Percentiles rank a stretch among this genome's conserved stretches.
phyloP scores from a whole-genome alignment of 768 basidiomycete species.

The Tylopilus intermedius region DNA sequence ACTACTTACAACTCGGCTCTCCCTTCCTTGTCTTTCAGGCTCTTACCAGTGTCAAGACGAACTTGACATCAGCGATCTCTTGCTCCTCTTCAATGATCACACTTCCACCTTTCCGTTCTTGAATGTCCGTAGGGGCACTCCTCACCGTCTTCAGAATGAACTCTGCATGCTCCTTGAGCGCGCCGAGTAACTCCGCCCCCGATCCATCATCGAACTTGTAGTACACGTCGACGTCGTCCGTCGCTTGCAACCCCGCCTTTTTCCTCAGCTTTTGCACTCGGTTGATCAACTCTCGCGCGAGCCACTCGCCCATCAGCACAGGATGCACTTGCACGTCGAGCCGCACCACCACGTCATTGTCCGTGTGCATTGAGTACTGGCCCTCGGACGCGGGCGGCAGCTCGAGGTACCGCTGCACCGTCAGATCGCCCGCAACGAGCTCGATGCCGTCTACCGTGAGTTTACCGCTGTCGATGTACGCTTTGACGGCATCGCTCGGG shows the following conservation, averaged over 20 bases:
- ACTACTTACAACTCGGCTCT: not conserved
- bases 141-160: slow-evolving; percentile 72
- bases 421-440: slow-evolving; percentile 84
- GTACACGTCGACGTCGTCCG: slow-evolving; percentile 88
- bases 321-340: slow-evolving; percentile 86
- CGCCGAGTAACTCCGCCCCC: slow-evolving; percentile 58
- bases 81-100: slow-evolving; percentile 82
- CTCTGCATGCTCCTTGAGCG: slow-evolving; percentile 62
- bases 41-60: slow-evolving; percentile 61
- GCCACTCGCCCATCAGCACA: slow-evolving; percentile 82
- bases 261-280: slow-evolving; percentile 94
- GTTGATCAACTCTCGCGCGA: slow-evolving; percentile 85
- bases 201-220: slow-evolving; percentile 71
- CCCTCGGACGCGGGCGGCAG: slow-evolving; percentile 54
- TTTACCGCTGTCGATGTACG: slow-evolving; percentile 67
- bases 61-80: slow-evolving; percentile 76
- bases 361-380: slow-evolving; percentile 78
- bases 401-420: slow-evolving; percentile 88
- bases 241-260: slow-evolving; percentile 91
- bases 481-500: slow-evolving; percentile 77
- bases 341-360: slow-evolving; percentile 91
- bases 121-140: slow-evolving; percentile 58
- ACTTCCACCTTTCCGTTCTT: slow-evolving; percentile 44
- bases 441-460: slow-evolving; percentile 86
- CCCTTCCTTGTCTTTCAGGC: slow-evolving; percentile 10